Evolutionary conservation across 164 flowering plant species (phyloP), one percentile per base, ranked within the genome.

Genomic region (Kingdonia uniflora): DNA sequence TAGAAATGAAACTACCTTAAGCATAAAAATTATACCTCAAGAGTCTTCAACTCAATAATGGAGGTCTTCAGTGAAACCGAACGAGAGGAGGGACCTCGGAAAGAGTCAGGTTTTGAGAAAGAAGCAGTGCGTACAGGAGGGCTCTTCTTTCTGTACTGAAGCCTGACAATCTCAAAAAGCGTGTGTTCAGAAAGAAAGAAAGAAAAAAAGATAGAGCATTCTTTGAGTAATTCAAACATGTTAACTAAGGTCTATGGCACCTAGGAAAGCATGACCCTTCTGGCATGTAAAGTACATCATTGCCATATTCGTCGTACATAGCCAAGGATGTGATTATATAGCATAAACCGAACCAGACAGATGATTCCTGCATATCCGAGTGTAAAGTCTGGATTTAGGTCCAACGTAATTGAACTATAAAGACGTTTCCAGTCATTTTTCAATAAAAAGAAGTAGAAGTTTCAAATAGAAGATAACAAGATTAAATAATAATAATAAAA

Each of bases 241-340:
- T 8, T 29, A 8, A 29, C 5, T 11, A 26, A 38, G 22, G 1
- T 19, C 20, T 40, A 52, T n/a, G 58, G 19, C 19, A 91, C 97
- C 83, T 83, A 3, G 97, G 96, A 62, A 91, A 80, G 63, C 87
- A 83, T 49, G 96, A 74, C 40, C 96, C 84, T 69, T 87, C 95
- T 5, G 60, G 74, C 87, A 85, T 75, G 76, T 80, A 87, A 17
- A 91, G 84, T 19, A 91, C 46, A 55, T 91, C 97, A 53, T 87
- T 91, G 77, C 80, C 76, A 71, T 91, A 85, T 57, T 91, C 97
- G 60, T 91, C 97, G 60, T 57, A 91, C 10, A 85, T 70, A 50
- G 96, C 70, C 59, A 87, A 48, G 42, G 82, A 72, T 43, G 96
- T 75, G 26, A 85, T 61, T 46, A 83, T 65, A 66, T 81, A 91